Evolutionary conservation across 2,329 filamentous ascomycete genomes (phyloP).

Genomic region (Orbilia javanica): DNA sequence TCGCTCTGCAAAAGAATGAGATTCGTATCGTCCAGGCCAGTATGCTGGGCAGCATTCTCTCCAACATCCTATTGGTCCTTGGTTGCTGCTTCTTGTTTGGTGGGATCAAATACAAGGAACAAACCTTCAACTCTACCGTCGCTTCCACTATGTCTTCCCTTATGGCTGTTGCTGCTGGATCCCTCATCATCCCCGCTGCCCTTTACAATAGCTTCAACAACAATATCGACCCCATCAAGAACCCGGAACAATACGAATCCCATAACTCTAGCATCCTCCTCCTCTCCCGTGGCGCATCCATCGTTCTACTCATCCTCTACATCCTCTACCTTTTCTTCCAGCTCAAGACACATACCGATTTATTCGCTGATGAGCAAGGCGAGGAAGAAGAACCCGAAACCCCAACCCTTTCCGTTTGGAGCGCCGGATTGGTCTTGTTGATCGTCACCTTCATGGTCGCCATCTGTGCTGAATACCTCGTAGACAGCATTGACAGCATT

Average conservation of each 20-base stretch:
- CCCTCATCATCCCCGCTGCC: conserved; percentile 80
- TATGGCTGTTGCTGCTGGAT: conserved; percentile 75
- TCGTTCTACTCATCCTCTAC: conserved; percentile 81
- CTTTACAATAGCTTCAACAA: conserved; percentile 62
- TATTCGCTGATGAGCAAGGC: conserved; percentile 72
- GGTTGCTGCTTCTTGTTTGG: conserved; percentile 84
- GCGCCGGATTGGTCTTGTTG: conserved; percentile 75
- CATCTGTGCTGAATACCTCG: conserved; percentile 81
- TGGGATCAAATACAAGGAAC: conserved; percentile 77
- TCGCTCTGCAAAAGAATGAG: conserved; percentile 85
- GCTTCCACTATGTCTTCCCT: conserved; percentile 80
- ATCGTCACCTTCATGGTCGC: conserved; percentile 78
- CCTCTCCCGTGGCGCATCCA: conserved; percentile 80
- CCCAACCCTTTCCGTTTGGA: conserved; percentile 52
- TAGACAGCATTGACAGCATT: conserved; percentile 79
- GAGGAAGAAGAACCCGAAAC: conserved; percentile 52
- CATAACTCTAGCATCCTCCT: conserved; percentile 59
- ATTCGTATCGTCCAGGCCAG: conserved; percentile 97
- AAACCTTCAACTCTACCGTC: conserved; percentile 80
- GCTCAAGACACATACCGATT: conserved; percentile 77
- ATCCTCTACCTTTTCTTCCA: conserved; percentile 83
- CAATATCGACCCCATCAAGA: conserved; percentile 56
- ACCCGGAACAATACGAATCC: conserved; percentile 37
- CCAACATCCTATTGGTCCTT: conserved; percentile 86
- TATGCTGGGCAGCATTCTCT: conserved; percentile 95